Base-by-base conservation (phyloP, 805 yeast species). In the Wickerhamomyces queroliae region DNA sequence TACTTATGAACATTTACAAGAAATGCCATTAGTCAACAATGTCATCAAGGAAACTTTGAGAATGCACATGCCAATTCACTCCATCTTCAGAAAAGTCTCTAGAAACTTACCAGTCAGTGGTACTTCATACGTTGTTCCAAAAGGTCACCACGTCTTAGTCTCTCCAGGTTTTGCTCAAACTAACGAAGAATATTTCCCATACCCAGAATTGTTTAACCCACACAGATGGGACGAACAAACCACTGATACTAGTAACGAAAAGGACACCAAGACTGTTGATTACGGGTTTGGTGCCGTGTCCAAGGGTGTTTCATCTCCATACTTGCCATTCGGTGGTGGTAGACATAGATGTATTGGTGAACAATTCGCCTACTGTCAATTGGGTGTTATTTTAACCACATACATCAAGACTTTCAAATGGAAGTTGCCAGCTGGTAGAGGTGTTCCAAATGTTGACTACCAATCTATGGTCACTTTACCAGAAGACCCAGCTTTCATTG, bases 321-420 rank as follows among this genome's bases (percentile, higher is more conserved):
- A 88, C 67, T 77, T 93, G 61, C 99, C 99, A 40, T 93, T 93
- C 57, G 99, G 99, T 53, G 99, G 98, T 64, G 99, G 99, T 51
- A 85, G 99, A 74, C 99, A 93, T 64, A 84, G 99, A 70, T 93
- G 99, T 69, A 91, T 93, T 57, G 99, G 99, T 61, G 99, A 93
- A 67, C 98, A 91, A 62, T 93, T 93, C 67, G 99, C 99, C 20
- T 87, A 81, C 63, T 80, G 83, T 50, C 99, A 93, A 71, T 75
- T 93, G 49, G 96, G 96, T 36, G 80, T 93, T 36, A 71, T 93
- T 44, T 69, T 93, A 57, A 66, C 86, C 28, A 76, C 88, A 15
- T 85, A 71, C 59, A 73, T 91, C 25, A 83, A 81, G 63, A 79
- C 83, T 45, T 66, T 85, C 59, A 82, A 74, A 60, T 90, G 96